A percentile compares a stretch with the other conserved stretches of the same genome.
Conservation (phyloP, 371 early-diverging fungal species). For the Mortierella sp. region DNA sequence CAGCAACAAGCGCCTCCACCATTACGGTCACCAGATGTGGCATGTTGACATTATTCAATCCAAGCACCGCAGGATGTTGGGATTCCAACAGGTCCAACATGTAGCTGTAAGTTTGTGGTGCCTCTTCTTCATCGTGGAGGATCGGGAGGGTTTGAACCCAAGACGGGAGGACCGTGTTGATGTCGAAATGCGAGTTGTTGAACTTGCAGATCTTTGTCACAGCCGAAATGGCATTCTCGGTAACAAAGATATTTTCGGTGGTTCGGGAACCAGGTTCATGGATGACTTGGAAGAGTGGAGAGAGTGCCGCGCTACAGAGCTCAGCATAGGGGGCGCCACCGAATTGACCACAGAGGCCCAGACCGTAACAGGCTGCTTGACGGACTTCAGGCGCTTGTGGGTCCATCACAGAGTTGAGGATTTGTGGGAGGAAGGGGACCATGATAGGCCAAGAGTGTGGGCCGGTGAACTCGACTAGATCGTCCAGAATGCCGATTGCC, state of each 20-base stretch:
- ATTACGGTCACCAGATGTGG: constrained; percentile 57
- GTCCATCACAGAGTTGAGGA: constrained; percentile 76
- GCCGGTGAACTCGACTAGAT: constrained; percentile 91
- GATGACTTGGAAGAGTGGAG: constrained; percentile 76
- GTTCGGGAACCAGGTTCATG: constrained; percentile 75
- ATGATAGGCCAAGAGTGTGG: constrained; percentile 83
- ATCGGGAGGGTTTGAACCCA: constrained; percentile 92
- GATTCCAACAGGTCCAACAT: constrained; percentile 79
- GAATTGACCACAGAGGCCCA: constrained; percentile 89
- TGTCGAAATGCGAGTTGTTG: constrained; percentile 70
- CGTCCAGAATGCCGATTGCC: constrained; percentile 92
- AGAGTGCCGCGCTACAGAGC: constrained; percentile 74
- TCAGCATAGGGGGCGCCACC: constrained; percentile 86
- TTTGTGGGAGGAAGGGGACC: constrained; percentile 75
- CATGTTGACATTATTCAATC: constrained; percentile 73
- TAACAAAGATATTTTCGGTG: constrained; percentile 82
- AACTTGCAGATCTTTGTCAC: constrained; percentile 89
- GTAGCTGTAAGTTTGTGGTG: constrained; percentile 80
- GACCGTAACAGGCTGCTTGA: constrained; percentile 94
- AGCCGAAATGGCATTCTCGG: constrained; percentile 94
- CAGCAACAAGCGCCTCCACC: constrained; percentile 73
- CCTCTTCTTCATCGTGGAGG: constrained; percentile 90
- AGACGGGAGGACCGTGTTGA: constrained; percentile 74
- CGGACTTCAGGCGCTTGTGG: constrained; percentile 78
- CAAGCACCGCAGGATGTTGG: constrained; percentile 65